Evolutionary conservation across 176 grass and related monocot species (phyloP), one percentile per base, ranked within the genome.

Genomic region (Musa itinerans): DNA sequence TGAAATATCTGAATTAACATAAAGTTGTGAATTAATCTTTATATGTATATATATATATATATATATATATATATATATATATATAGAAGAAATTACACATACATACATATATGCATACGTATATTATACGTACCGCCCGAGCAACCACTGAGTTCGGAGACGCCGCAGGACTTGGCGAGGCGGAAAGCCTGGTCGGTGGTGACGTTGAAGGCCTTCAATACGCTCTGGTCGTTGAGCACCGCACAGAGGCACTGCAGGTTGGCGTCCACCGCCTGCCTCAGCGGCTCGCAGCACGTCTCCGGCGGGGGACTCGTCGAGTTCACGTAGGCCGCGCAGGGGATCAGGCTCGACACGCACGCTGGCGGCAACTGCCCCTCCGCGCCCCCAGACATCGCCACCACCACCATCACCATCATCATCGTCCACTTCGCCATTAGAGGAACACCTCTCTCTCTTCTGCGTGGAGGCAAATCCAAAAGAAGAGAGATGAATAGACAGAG

Each of bases 221-320:
- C 1, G 24, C 10, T 20, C 11, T 25, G 17, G n/a, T 70, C 54
- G 27, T 50, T 71, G 66, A 79, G 54, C 54, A 71, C 11, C 53
- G 66, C 6, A 67, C 66, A 79, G 66, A 71, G 52, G 66, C 77
- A 79, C 9, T 4, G 3, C 53, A 25, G 53, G 2, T 79, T 67
- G 25, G 50, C 24, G 27, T 57, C 7, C 11, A 59, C 65, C 19
- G 53, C 77, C 10, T 58, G 11, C 22, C 50, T 69, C 27, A 79
- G 53, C 53, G 77, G 53, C 0, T 1, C 12, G 66, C 77, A 79
- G 77, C 77, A 79, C 14, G 1, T 24, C 52, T 10, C 16, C 66
- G 77, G 65, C 67, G 77, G 65, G 17, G 2, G 22, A 53, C 66
- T 23, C 67, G 77, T 70, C 77, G 65, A 12, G 65, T 79, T 79